phyloP scores from a whole-genome alignment of 2,329 filamentous ascomycete species.

The Penicillium paneum region DNA sequence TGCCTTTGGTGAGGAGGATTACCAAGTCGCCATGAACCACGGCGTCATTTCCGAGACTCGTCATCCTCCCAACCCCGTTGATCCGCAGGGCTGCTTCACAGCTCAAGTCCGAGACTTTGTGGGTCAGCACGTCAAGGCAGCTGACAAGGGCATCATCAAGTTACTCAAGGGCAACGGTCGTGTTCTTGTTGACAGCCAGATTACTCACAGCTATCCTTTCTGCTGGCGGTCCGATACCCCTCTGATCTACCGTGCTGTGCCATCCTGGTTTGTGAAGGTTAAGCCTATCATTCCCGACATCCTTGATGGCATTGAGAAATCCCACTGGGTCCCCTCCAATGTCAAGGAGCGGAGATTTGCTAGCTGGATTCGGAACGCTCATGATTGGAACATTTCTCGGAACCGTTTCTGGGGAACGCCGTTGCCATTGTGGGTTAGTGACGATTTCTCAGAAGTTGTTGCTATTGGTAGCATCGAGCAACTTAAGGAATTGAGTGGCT shows the following conservation, averaged over 20 bases:
- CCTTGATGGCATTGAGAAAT: constrained; percentile 83
- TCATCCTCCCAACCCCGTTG: constrained; percentile 85
- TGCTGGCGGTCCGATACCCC: constrained; percentile 94
- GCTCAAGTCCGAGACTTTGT: constrained; percentile 73
- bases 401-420: constrained; percentile 96
- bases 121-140: constrained; percentile 85
- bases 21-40: constrained; percentile 71
- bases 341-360: constrained; percentile 90
- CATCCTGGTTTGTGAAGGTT: constrained; percentile 93
- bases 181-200: constrained; percentile 78
- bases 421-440: constrained; percentile 86
- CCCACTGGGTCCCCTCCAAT: constrained; percentile 86
- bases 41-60: constrained; percentile 75
- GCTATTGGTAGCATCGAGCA: constrained; percentile 83
- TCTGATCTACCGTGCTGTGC: constrained; percentile 86
- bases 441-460: constrained; percentile 80
- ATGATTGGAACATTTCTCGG: constrained; percentile 92
- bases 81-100: constrained; percentile 77
- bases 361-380: constrained; percentile 86
- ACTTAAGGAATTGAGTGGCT: constrained; percentile 81
- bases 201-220: constrained; percentile 89
- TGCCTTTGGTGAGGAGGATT: constrained; percentile 95
- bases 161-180: constrained; percentile 73
- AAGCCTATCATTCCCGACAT: constrained; percentile 79
- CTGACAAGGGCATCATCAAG: constrained; percentile 92